phyloP scores from a whole-genome alignment of 257 asterid genomes.

The Forsythia viridissima region DNA sequence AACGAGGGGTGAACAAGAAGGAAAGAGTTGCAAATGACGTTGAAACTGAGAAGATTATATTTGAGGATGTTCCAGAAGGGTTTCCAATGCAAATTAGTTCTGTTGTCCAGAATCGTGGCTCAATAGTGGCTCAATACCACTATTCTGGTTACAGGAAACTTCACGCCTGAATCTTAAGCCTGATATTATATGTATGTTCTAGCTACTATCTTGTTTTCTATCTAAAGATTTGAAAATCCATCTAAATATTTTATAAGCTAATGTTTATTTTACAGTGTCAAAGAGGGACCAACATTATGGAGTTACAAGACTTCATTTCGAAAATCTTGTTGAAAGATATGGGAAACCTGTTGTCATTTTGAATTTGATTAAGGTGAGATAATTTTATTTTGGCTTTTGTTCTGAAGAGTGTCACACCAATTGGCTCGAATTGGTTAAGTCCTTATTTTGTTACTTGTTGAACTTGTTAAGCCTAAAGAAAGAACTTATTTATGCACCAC shows the following conservation, averaged over 20 bases:
- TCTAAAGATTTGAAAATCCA: slow-evolving; percentile 7
- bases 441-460: not conserved
- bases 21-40: slow-evolving; percentile 98
- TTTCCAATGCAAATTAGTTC: slow-evolving; percentile 75
- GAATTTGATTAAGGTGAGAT: slow-evolving; percentile 88
- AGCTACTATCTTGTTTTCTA: slow-evolving; percentile 8
- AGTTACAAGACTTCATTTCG: slow-evolving; percentile 93
- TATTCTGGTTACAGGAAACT: slow-evolving; percentile 98
- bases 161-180: slow-evolving; percentile 92
- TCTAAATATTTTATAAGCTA: slow-evolving; percentile 1
- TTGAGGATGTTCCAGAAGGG: slow-evolving; percentile 79
- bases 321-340: slow-evolving; percentile 82
- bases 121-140: too few species aligned
- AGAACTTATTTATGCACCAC: not conserved
- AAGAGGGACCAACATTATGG: slow-evolving; percentile 84
- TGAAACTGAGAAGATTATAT: slow-evolving; percentile 85
- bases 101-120: slow-evolving; percentile 95
- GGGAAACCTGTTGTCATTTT: slow-evolving; percentile 90
- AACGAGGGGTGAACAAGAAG: slow-evolving; percentile 86
- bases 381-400: slow-evolving; percentile 17
- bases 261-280: slow-evolving; percentile 64
- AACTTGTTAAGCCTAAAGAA: slow-evolving; percentile 7
- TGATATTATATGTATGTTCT: slow-evolving; percentile 79
- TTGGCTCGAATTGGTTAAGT: not conserved
- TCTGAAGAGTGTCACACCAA: slow-evolving; percentile 4